Evolutionary conservation across 2,329 filamentous ascomycete genomes (phyloP).

Genomic region (Ambrosiella xylebori): DNA sequence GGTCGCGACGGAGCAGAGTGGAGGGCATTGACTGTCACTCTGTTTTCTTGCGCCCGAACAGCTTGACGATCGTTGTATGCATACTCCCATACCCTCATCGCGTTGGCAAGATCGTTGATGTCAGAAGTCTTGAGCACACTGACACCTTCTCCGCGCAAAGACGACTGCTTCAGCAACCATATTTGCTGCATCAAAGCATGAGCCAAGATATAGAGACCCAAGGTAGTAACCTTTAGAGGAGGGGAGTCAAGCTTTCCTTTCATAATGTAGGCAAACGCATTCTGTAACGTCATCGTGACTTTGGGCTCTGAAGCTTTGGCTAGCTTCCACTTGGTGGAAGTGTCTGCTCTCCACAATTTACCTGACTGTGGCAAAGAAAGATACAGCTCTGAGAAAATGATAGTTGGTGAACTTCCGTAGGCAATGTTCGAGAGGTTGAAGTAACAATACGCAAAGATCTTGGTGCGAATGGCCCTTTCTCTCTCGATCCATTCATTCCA

Average conservation of each 20-base stretch:
- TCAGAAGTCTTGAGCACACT: conserved; percentile 36
- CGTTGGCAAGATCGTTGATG: conserved; percentile 37
- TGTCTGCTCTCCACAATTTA: conserved; percentile 39
- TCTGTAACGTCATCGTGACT: conserved; percentile 36
- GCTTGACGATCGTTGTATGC: conserved; percentile 40
- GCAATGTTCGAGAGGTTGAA: conserved; percentile 46
- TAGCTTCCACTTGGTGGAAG: conserved; percentile 43
- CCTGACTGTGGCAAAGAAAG: conserved; percentile 37
- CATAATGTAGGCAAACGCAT: conserved; percentile 38
- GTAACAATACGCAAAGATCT: conserved; percentile 43
- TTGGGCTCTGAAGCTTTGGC: conserved; percentile 32
- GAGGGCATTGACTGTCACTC: background rate
- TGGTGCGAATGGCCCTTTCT: conserved; percentile 39
- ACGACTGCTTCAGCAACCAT: conserved; percentile 49
- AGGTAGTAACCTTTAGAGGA: conserved; percentile 30
- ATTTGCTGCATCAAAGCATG: conserved; percentile 58
- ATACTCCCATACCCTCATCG: conserved; percentile 39
- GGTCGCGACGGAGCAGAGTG: background rate
- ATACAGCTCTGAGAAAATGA: conserved; percentile 43
- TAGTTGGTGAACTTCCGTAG: conserved; percentile 40
- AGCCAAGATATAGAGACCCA: conserved; percentile 55
- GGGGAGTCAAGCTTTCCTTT: background rate
- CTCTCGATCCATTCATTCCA: conserved; percentile 45
- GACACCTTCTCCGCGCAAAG: conserved; percentile 32
- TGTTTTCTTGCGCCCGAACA: conserved; percentile 28